Evolutionary conservation across 768 basidiomycete genomes (phyloP).

Genomic region (Leccinum truebloodii): DNA sequence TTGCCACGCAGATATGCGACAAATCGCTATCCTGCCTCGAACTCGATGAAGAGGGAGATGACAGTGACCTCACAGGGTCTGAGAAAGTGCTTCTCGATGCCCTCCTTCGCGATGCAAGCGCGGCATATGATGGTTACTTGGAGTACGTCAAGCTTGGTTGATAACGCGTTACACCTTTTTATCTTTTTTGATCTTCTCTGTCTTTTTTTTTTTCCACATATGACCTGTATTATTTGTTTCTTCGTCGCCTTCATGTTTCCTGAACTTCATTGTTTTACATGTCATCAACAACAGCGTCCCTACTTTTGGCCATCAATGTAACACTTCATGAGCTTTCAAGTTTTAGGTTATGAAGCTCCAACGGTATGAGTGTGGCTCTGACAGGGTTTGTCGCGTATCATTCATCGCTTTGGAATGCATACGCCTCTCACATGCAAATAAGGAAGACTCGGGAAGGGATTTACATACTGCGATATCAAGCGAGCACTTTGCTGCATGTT

Average conservation of each 20-base stretch:
- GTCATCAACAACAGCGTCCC: background rate
- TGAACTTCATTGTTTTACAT: background rate
- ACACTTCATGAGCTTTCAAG: background rate
- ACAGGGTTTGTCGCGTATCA: background rate
- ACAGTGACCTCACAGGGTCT: background rate
- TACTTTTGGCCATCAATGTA: background rate
- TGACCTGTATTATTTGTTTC: background rate
- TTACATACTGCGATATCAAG: background rate
- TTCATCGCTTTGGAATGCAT: background rate
- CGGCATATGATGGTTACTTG: conserved; percentile 15
- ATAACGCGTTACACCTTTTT: background rate
- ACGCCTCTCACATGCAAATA: background rate
- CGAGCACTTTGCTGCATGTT: background rate
- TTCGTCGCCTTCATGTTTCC: background rate
- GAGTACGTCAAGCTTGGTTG: background rate
- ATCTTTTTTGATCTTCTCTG: background rate
- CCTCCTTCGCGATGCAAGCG: conserved; percentile 22
- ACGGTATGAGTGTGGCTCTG: too few relatives aligned
- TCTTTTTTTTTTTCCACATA: too few relatives aligned
- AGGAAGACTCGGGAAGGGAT: background rate
- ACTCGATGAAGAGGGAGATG: background rate
- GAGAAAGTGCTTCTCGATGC: conserved; percentile 8
- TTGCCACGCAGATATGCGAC: conserved; percentile 12
- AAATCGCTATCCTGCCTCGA: conserved; percentile 6
- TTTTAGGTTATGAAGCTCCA: background rate